Percentiles rank a stretch among this genome's conserved stretches.
Evolutionary conservation across 2,329 filamentous ascomycete genomes (phyloP).

Genomic region (Aspergillus pseudotamarii): DNA sequence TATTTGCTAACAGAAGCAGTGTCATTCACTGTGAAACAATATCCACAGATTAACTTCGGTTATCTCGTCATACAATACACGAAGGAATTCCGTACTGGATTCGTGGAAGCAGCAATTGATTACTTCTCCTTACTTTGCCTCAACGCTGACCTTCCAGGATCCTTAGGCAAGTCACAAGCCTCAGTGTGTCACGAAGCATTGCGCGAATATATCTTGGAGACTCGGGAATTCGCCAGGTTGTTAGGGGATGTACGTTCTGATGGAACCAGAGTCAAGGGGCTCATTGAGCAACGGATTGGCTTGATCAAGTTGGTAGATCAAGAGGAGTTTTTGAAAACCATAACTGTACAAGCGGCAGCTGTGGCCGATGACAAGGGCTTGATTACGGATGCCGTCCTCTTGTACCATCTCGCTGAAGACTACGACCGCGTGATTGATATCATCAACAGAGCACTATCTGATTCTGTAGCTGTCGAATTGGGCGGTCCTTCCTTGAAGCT

Average conservation of each 20-base stretch:
- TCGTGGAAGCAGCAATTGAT: slow-evolving; percentile 87
- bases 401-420: slow-evolving; percentile 93
- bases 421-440: slow-evolving; percentile 93
- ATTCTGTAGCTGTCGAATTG: slow-evolving; percentile 83
- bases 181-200: slow-evolving; percentile 88
- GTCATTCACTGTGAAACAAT: slow-evolving; percentile 55
- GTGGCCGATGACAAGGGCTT: slow-evolving; percentile 94
- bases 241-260: slow-evolving; percentile 89
- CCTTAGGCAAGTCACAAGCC: slow-evolving; percentile 74
- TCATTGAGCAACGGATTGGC: slow-evolving; percentile 81
- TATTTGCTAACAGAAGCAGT: slow-evolving; percentile 44
- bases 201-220: slow-evolving; percentile 93
- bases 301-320: slow-evolving; percentile 80
- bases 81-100: slow-evolving; percentile 87
- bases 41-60: slow-evolving; percentile 88
- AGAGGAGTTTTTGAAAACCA: slow-evolving; percentile 84
- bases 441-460: slow-evolving; percentile 85
- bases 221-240: slow-evolving; percentile 89
- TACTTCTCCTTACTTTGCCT: slow-evolving; percentile 91
- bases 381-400: slow-evolving; percentile 87
- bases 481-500: slow-evolving; percentile 78
- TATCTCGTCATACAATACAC: slow-evolving; percentile 95
- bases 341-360: slow-evolving; percentile 87
- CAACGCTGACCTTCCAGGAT: slow-evolving; percentile 77
- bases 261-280: slow-evolving; percentile 79